phyloP scores from a whole-genome alignment of 2,329 filamentous ascomycete species.

The Aspergillus alliaceus region DNA sequence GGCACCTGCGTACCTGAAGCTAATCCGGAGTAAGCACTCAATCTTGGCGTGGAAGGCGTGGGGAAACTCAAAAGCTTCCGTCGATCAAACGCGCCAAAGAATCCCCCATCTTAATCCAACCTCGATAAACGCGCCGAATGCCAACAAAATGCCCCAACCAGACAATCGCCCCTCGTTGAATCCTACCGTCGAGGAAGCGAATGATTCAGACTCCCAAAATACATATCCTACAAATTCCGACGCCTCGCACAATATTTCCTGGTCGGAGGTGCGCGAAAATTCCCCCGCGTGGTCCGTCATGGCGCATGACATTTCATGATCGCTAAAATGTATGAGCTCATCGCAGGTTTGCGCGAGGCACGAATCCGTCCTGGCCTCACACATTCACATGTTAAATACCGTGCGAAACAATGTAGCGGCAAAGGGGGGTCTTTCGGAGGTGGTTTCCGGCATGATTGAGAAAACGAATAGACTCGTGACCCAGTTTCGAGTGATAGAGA shows the following conservation, averaged over 20 bases:
- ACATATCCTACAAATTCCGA: neutral
- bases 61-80: neutral
- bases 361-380: conserved; percentile 39
- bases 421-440: conserved; percentile 28
- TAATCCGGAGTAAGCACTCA: neutral
- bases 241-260: conserved; percentile 4
- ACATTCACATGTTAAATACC: conserved; percentile 39
- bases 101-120: conserved; percentile 13
- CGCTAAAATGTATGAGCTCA: neutral
- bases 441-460: conserved; percentile 39
- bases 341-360: conserved; percentile 42
- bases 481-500: conserved; percentile 35
- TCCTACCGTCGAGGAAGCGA: conserved; percentile 19
- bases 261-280: conserved; percentile 22
- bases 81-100: neutral
- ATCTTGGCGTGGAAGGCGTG: conserved; percentile 7
- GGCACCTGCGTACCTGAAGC: neutral
- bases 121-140: conserved; percentile 11
- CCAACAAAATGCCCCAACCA: conserved; percentile 8
- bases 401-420: conserved; percentile 31
- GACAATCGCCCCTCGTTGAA: conserved; percentile 5
- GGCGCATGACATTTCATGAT: neutral
- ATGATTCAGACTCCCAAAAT: neutral
- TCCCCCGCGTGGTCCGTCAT: neutral
- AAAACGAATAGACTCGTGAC: conserved; percentile 39